Conservation (phyloP, 2,329 filamentous ascomycete species). For the Aureobasidium uvarum region DNA sequence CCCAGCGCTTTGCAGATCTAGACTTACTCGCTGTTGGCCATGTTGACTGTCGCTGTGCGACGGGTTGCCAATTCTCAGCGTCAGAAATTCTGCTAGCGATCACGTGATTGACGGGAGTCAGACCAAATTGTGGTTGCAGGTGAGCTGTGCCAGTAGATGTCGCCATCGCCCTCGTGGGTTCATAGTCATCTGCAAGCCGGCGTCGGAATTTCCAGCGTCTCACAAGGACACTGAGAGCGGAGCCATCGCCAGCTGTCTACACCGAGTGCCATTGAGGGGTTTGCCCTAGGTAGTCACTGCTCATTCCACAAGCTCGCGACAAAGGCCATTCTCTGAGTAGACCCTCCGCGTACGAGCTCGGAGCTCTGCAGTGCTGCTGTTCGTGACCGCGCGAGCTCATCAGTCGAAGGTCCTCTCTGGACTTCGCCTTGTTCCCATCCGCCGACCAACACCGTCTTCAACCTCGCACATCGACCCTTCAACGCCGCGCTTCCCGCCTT, state of each 20-base stretch:
- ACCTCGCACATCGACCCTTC: neutral
- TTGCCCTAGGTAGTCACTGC: too few relatives aligned
- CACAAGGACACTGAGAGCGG: too few relatives aligned
- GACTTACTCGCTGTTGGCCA: slow-evolving; percentile 30
- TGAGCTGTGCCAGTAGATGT: neutral
- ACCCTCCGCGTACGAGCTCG: too few relatives aligned
- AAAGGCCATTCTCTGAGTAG: too few relatives aligned
- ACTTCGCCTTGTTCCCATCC: neutral
- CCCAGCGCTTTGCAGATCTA: neutral
- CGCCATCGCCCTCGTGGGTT: neutral
- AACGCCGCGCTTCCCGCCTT: neutral
- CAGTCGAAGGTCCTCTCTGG: neutral
- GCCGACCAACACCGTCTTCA: neutral
- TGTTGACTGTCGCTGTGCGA: neutral
- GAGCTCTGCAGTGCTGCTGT: too few relatives aligned
- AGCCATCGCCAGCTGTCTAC: too few relatives aligned
- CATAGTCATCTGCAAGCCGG: too few relatives aligned
- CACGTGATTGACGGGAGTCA: neutral
- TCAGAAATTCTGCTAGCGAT: neutral
- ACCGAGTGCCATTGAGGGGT: too few relatives aligned
- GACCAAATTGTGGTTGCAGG: neutral
- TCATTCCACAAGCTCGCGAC: too few relatives aligned
- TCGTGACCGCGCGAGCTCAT: neutral
- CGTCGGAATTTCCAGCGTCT: too few relatives aligned
- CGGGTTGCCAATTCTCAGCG: neutral